Conservation (phyloP, 2,329 filamentous ascomycete species). For the Neopestalotiopsis rosae region DNA sequence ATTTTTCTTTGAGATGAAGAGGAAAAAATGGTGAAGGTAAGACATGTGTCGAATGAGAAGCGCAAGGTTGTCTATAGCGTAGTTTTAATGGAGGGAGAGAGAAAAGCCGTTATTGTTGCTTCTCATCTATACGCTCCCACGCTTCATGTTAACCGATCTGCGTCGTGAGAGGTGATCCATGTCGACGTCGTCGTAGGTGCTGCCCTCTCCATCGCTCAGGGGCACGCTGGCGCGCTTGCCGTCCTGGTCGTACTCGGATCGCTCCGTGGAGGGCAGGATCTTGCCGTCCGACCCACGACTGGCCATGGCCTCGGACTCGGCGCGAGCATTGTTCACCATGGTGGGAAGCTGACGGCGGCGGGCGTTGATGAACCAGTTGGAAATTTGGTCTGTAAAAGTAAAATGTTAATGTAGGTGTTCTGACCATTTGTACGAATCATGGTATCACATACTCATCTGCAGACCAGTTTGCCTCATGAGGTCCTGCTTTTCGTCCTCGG, state of each 20-base stretch:
- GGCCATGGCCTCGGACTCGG: constrained; percentile 55
- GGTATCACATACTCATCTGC: constrained; percentile 70
- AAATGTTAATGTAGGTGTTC: constrained; percentile 11
- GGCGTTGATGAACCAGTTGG: constrained; percentile 84
- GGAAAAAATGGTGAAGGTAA: not conserved
- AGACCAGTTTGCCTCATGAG: constrained; percentile 78
- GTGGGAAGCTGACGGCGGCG: constrained; percentile 68
- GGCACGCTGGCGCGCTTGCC: constrained; percentile 42
- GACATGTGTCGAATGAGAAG: not conserved
- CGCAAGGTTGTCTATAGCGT: not conserved
- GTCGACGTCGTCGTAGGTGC: constrained; percentile 49
- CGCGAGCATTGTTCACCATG: constrained; percentile 62
- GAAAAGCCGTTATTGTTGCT: not conserved
- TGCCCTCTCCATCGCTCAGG: constrained; percentile 54
- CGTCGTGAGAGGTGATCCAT: constrained; percentile 40
- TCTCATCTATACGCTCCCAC: constrained; percentile 48
- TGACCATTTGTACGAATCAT: too few species aligned
- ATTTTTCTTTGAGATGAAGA: not conserved
- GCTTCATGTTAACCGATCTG: constrained; percentile 44
- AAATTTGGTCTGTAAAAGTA: constrained; percentile 64
- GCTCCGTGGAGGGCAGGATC: constrained; percentile 43
- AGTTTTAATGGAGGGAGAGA: too few species aligned
- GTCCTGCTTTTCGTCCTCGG: constrained; percentile 85
- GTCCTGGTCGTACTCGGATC: constrained; percentile 42
- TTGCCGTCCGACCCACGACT: constrained; percentile 42